phyloP scores from a whole-genome alignment of 139 green algal species.

The Astrephomene gubernaculifera region DNA sequence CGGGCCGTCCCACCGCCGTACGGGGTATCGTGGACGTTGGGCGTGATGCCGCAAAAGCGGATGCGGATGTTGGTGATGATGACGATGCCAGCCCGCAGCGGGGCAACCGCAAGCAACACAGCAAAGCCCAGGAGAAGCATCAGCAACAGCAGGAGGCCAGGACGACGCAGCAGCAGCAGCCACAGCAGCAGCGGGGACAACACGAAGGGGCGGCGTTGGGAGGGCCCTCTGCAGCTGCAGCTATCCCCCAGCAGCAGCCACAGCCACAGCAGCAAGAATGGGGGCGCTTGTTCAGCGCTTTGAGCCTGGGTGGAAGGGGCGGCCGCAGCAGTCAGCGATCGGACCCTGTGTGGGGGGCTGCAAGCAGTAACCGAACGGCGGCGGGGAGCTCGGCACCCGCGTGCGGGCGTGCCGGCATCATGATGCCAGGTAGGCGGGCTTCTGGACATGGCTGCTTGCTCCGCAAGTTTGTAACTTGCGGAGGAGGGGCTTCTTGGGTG shows the following conservation, averaged over 20 bases:
- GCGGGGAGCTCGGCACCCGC: background rate
- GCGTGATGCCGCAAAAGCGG: too few species aligned
- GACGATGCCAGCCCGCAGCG: background rate
- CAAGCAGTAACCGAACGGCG: background rate
- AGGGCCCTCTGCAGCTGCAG: background rate
- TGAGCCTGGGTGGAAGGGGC: constrained; percentile 11
- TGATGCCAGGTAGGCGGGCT: too few species aligned
- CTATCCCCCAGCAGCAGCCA: background rate
- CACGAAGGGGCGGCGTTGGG: background rate
- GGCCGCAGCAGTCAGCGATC: constrained; percentile 22
- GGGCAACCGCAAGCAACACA: background rate
- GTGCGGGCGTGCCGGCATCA: background rate
- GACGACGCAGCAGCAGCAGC: too few species aligned
- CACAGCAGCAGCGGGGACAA: background rate
- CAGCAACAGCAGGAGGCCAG: background rate
- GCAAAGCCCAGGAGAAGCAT: background rate
- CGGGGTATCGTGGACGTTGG: constrained; percentile 15
- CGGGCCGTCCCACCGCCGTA: background rate
- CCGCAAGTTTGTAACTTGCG: constrained; percentile 1
- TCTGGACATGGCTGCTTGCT: too few species aligned
- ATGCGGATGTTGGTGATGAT: background rate
- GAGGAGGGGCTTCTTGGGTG: too few species aligned
- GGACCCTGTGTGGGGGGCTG: constrained; percentile 30
- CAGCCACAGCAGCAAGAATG: constrained; percentile 16
- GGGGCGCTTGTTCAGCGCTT: constrained; percentile 8